Percentiles rank a stretch among this genome's conserved stretches.
phyloP scores from a whole-genome alignment of 805 yeast species.

The Hanseniaspora vineae region DNA sequence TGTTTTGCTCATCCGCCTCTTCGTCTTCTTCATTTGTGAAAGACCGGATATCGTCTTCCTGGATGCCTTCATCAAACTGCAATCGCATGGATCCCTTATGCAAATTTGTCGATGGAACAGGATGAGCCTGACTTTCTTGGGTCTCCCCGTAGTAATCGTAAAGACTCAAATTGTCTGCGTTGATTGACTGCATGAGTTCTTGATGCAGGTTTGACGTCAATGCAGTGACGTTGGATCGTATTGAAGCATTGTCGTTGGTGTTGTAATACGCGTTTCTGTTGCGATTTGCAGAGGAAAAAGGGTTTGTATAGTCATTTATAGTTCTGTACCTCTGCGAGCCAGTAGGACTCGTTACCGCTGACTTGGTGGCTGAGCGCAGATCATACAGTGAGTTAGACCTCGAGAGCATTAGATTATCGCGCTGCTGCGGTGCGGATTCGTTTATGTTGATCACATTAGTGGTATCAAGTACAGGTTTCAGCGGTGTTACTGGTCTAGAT shows the following conservation, averaged over 20 bases:
- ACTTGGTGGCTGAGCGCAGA: not conserved
- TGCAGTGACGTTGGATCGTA: slow-evolving; percentile 2
- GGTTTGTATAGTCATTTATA: too few relatives aligned
- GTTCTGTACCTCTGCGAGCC: too few relatives aligned
- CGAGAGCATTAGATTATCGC: too few relatives aligned
- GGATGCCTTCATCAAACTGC: not conserved
- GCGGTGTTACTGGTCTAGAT: too few relatives aligned
- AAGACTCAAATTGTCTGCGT: not conserved
- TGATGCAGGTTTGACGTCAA: slow-evolving; percentile 1
- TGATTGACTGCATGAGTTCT: slow-evolving; percentile 6
- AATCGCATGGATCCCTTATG: not conserved
- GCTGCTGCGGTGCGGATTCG: too few relatives aligned
- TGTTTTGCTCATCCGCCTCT: too few relatives aligned
- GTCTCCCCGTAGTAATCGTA: not conserved
- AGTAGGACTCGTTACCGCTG: too few relatives aligned
- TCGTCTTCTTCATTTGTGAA: too few relatives aligned
- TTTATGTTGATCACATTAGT: too few relatives aligned
- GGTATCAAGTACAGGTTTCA: too few relatives aligned
- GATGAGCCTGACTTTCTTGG: not conserved
- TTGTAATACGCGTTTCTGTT: not conserved
- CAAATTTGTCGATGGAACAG: too few relatives aligned
- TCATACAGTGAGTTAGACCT: not conserved
- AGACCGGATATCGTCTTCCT: not conserved
- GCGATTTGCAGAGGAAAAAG: too few relatives aligned
- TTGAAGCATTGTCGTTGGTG: slow-evolving; percentile 1